Base-by-base conservation (phyloP, 805 yeast species). In the Starmerella cellae region DNA sequence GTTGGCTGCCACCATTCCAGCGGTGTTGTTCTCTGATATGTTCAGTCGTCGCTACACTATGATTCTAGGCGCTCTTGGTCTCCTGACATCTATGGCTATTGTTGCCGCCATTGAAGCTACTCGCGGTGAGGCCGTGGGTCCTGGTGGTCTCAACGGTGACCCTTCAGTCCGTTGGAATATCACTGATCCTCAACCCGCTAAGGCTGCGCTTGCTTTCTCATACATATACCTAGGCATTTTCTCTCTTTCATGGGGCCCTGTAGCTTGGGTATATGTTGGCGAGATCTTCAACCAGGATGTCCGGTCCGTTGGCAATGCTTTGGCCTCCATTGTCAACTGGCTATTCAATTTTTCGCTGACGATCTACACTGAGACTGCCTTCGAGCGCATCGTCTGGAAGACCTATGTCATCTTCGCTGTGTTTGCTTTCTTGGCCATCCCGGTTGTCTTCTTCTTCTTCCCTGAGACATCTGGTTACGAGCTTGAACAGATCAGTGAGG, bases 171-270 rank as follows among this genome's bases (percentile, higher is more conserved):
- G 88, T 1, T 83, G 87, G 94, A 64, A 70, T 2, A 53, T 71
- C 5, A 71, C 82, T 33, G 71, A 46, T n/a, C 47, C 60, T 26
- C 52, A 48, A 9, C 53, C 63, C 14, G 66, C 70, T 13, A 67
- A 69, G 57, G 71, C 69, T 35, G 65, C 71, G 53, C 67, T 74
- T 51, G 74, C 74, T 19, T 69, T 71, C 55, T 61, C 68, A 14
- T 73, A 75, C 60, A 51, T 71, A 48, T 82, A 78, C 59, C 75
- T 82, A 52, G 76, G 78, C 40, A 75, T 76, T 60, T 80, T 80
- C 66, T 91, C 91, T 14, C 68, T 82, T 4, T 72, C 88, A 22
- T 82, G 93, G 91, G 91, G 88, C 57, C 85, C 91, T 31, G 72
- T 73, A 47, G 75, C 74, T 24, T 82, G 88, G 87, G 82, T 74